phyloP scores from a whole-genome alignment of 257 asterid species.

The Orobanche coerulescens region DNA sequence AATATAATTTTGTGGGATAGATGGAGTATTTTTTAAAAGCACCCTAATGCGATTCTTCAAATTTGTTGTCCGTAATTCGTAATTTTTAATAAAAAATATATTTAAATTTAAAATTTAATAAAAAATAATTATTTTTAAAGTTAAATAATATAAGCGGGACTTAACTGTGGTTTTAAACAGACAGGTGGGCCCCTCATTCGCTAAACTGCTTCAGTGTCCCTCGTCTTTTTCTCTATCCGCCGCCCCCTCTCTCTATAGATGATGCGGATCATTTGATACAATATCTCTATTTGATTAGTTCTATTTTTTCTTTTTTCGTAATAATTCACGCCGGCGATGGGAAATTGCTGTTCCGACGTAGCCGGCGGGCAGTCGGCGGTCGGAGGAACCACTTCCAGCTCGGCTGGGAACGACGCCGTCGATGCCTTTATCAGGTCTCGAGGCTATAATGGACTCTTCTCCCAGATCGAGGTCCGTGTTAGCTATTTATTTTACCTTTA shows the following conservation, averaged over 20 bases:
- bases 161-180: slow-evolving; percentile 1
- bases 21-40: no score
- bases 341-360: slow-evolving; percentile 89
- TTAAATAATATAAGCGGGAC: no score
- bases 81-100: no score
- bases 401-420: slow-evolving; percentile 64
- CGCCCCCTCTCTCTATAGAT: background rate
- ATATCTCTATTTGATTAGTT: slow-evolving; percentile 9
- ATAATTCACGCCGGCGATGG: slow-evolving; percentile 52
- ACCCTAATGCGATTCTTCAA: no score
- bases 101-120: no score
- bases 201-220: slow-evolving; percentile 18
- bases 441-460: slow-evolving; percentile 67
- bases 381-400: slow-evolving; percentile 51
- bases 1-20: no score
- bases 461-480: slow-evolving; percentile 86
- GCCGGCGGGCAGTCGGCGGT: slow-evolving; percentile 79
- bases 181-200: slow-evolving; percentile 23
- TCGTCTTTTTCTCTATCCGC: slow-evolving; percentile 17
- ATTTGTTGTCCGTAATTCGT: no score
- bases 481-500: background rate
- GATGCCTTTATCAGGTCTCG: slow-evolving; percentile 82
- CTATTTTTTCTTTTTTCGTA: background rate
- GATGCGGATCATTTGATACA: background rate
- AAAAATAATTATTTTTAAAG: no score